Base-by-base conservation (phyloP, 2,329 filamentous ascomycete species). In the Exophiala alcalophila region DNA sequence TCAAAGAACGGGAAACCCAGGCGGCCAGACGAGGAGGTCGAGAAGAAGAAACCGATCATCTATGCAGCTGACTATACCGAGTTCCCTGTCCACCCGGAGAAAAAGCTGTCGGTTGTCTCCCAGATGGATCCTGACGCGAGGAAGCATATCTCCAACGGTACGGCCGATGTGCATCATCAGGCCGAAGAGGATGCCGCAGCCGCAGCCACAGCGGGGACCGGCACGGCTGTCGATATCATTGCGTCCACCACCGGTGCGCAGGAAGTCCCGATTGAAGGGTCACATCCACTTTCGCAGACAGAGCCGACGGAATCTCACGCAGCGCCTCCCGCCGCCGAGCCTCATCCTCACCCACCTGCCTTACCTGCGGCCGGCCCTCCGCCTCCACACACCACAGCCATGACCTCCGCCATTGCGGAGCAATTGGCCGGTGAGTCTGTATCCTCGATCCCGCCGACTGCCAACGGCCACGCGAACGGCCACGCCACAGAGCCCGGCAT, bases 21-120 rank as follows among this genome's bases (percentile, higher is more conserved):
- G 24, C 46, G 45, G 19, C 43, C 50, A 14, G 40, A 41, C 12
- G 8, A 21, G 9, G 47, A 56, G 14, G 30, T 56, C 14, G 47
- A 53, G 19, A 49, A 51, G 40, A 44, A 44, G 43, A 49, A 49
- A 34, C 52, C 55, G 2, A 30, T 52, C 29, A 48, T 52, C 28
- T 53, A 55, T 29, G 52, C 54, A 3, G 52, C 53, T 4, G 52
- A 55, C 24, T 54, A 55, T 29, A 56, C 54, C 6, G 47, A 52
- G 20, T 12, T 34, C 4, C 52, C 52, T 10, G 53, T 55, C 9
- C 51, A 55, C 27, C 36, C 42, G 19, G 53, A 50, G 10, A 47
- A 44, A 34, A 47, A 42, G 27, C 18, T 40, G n/a, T 47, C 47
- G 10, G 32, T 16, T 16, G 28, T 28, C 23, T 28, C 33, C 9